A percentile compares a stretch with the other conserved stretches of the same genome.
Conservation (phyloP, 2,329 filamentous ascomycete genomes). For the Ophiostoma novo-ulmi region DNA sequence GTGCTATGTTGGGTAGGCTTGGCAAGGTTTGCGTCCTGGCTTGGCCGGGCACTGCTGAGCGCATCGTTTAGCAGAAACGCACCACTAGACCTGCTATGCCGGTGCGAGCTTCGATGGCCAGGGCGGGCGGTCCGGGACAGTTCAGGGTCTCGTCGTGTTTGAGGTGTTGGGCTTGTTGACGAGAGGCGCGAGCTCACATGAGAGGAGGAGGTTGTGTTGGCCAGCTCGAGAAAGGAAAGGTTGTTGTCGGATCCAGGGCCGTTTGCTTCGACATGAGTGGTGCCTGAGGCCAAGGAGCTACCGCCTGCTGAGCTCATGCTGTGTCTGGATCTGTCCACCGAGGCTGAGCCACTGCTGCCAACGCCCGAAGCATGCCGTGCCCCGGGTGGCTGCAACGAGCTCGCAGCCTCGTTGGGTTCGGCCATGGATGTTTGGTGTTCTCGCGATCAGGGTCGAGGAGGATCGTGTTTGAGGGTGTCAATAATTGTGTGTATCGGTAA, state of each 20-base stretch:
- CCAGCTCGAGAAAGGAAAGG: background rate
- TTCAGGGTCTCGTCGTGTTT: background rate
- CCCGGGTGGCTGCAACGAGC: constrained; percentile 3
- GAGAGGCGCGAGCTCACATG: background rate
- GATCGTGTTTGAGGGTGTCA: background rate
- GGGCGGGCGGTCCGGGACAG: background rate
- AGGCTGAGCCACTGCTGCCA: background rate
- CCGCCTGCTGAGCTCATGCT: constrained; percentile 11
- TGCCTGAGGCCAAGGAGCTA: constrained; percentile 13
- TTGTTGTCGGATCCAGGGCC: background rate
- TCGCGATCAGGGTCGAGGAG: background rate
- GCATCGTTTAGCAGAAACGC: constrained; percentile 49
- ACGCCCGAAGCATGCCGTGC: constrained; percentile 6
- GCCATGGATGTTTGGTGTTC: constrained; percentile 10
- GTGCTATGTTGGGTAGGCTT: background rate
- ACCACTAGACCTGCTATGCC: constrained; percentile 40
- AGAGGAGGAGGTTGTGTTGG: background rate
- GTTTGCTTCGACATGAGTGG: constrained; percentile 3
- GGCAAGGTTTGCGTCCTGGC: background rate
- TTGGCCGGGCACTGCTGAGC: constrained; percentile 31
- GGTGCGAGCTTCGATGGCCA: constrained; percentile 18
- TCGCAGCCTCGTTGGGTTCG: constrained; percentile 12
- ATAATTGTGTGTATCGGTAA: background rate
- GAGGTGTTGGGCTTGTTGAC: background rate
- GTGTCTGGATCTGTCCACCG: constrained; percentile 5